Evolutionary conservation across 2,329 filamentous ascomycete genomes (phyloP).

Genomic region (Bisporella sp.): DNA sequence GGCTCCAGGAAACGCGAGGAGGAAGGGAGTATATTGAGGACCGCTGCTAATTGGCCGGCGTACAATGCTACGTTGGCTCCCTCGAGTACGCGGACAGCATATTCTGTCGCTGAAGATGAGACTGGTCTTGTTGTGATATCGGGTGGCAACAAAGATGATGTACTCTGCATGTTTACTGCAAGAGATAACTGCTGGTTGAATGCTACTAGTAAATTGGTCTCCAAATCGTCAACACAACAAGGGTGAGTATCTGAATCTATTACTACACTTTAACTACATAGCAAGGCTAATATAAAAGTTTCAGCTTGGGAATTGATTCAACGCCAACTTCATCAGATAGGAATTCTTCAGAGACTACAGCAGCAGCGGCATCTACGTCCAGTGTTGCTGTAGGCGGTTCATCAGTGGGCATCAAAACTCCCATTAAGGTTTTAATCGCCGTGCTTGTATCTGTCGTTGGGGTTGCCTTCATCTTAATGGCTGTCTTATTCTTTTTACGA

Average conservation of each 20-base stretch:
- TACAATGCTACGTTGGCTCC: constrained; percentile 76
- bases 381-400: constrained; percentile 19
- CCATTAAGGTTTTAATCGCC: constrained; percentile 66
- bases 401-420: constrained; percentile 26
- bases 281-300: background rate
- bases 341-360: constrained; percentile 18
- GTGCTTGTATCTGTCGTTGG: constrained; percentile 78
- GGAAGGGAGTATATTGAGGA: constrained; percentile 38
- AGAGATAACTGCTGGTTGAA: constrained; percentile 73
- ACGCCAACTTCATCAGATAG: constrained; percentile 25
- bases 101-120: constrained; percentile 59
- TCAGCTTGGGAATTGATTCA: background rate
- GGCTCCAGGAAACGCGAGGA: background rate
- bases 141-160: constrained; percentile 57
- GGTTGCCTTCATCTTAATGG: constrained; percentile 40
- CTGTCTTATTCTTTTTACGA: constrained; percentile 62
- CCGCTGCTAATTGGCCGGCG: constrained; percentile 59
- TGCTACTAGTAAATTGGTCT: constrained; percentile 37
- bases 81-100: constrained; percentile 54
- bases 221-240: constrained; percentile 11
- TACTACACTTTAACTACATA: background rate
- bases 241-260: constrained; percentile 11
- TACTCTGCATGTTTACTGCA: constrained; percentile 72
- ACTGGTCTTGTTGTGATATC: constrained; percentile 67
- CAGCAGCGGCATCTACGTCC: constrained; percentile 6